A percentile compares a stretch with the other conserved stretches of the same genome.
Conservation (phyloP, 2,329 filamentous ascomycete genomes). For the Zasmidium cellare region DNA sequence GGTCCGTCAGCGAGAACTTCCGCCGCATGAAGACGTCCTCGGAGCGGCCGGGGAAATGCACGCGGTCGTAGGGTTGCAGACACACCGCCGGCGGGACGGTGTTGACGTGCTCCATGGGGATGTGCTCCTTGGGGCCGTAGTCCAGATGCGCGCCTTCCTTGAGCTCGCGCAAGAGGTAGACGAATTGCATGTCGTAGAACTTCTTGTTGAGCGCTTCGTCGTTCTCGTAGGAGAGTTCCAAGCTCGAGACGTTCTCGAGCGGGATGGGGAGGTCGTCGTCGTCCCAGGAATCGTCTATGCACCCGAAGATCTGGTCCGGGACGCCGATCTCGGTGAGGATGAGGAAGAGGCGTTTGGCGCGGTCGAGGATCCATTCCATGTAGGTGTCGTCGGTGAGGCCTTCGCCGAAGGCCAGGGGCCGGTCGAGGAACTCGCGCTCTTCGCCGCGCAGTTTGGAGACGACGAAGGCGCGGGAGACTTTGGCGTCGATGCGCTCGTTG, state of each 20-base stretch:
- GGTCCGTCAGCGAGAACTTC: constrained; percentile 32
- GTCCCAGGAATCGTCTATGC: constrained; percentile 75
- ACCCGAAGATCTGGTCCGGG: constrained; percentile 71
- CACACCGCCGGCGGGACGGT: constrained; percentile 52
- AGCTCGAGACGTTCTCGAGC: constrained; percentile 63
- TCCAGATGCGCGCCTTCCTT: constrained; percentile 61
- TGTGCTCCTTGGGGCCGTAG: constrained; percentile 67
- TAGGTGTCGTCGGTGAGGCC: constrained; percentile 72
- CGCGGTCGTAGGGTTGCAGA: constrained; percentile 57
- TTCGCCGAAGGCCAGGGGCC: constrained; percentile 66
- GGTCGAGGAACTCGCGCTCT: constrained; percentile 63
- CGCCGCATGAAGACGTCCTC: constrained; percentile 49
- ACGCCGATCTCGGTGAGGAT: constrained; percentile 69
- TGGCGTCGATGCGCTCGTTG: constrained; percentile 65
- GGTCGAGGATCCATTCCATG: constrained; percentile 73
- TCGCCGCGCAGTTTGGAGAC: constrained; percentile 63
- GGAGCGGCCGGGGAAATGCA: constrained; percentile 63
- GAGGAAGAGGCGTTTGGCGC: constrained; percentile 69
- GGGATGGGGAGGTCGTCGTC: constrained; percentile 72
- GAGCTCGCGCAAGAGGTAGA: constrained; percentile 67
- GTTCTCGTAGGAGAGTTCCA: constrained; percentile 59
- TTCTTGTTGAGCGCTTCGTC: constrained; percentile 66
- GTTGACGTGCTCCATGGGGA: constrained; percentile 68
- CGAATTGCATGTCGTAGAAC: constrained; percentile 70
- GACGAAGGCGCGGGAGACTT: constrained; percentile 68